Conservation (phyloP, 306 rosid genomes). For the Neltuma alba region DNA sequence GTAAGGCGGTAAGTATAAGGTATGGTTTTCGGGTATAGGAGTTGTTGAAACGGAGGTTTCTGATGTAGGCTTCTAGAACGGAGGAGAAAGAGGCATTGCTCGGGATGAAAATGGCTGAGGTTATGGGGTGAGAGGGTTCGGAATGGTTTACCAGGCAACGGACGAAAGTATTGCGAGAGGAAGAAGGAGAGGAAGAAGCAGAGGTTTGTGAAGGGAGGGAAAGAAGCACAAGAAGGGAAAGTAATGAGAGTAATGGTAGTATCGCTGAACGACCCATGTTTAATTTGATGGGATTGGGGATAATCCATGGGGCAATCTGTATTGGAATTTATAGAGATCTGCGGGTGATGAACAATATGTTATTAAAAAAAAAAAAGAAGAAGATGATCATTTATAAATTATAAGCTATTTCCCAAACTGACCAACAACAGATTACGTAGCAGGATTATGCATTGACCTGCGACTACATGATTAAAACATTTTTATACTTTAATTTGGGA, state of each 20-base stretch:
- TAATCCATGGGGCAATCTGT: not conserved
- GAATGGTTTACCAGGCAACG: slow-evolving; percentile 47
- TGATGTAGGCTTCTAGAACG: slow-evolving; percentile 50
- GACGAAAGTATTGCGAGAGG: slow-evolving; percentile 25
- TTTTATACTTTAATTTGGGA: not conserved
- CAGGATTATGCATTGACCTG: slow-evolving; percentile 29
- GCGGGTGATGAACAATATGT: not conserved
- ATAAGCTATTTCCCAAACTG: slow-evolving; percentile 1
- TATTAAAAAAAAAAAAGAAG: not conserved
- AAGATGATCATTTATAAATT: not conserved
- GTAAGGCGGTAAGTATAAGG: slow-evolving; percentile 52
- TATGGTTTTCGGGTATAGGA: slow-evolving; percentile 53
- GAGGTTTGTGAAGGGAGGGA: not conserved
- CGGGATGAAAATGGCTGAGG: slow-evolving; percentile 44
- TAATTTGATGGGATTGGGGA: not conserved
- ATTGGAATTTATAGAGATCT: not conserved
- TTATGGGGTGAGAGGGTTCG: slow-evolving; percentile 42
- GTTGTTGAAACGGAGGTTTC: slow-evolving; percentile 69
- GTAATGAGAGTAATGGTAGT: not conserved
- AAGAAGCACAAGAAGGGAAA: not conserved
- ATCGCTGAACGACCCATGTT: not conserved
- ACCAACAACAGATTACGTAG: slow-evolving; percentile 29
- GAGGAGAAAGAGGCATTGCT: slow-evolving; percentile 48
- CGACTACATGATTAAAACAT: not conserved
- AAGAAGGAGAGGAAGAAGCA: not conserved